Percentiles rank a stretch among this genome's conserved stretches.
These are phyloP conservation scores for Backusella psychrophila DNA, from an alignment of 192 early-diverging fungal species.

Conservation along the genomic window DNA sequence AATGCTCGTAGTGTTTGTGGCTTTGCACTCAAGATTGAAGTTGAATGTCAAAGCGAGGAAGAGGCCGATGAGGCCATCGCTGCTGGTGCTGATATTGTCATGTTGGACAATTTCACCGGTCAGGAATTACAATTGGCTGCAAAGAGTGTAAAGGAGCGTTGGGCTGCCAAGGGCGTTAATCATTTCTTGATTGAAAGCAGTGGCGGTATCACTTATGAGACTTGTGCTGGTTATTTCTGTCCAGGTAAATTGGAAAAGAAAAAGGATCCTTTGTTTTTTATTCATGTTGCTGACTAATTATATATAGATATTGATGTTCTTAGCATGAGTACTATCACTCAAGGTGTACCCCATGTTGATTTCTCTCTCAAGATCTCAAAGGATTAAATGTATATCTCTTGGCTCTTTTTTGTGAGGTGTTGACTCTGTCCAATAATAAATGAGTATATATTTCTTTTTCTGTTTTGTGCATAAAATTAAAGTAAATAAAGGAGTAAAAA, in stretches of 20 bases:
- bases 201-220: constrained; percentile 94
- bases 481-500: not conserved
- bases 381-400: not conserved
- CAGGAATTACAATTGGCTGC: constrained; percentile 65
- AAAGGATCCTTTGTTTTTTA: not conserved
- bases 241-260: constrained; percentile 51
- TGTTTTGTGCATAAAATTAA: not conserved
- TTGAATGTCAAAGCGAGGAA: constrained; percentile 89
- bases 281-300: not conserved
- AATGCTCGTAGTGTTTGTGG: constrained; percentile 81
- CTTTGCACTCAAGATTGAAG: constrained; percentile 95
- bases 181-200: constrained; percentile 89
- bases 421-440: not conserved
- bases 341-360: constrained; percentile 94
- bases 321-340: constrained; percentile 89
- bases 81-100: constrained; percentile 96
- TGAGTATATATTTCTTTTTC: not conserved
- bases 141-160: constrained; percentile 72
- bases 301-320: constrained; percentile 69
- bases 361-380: constrained; percentile 89
- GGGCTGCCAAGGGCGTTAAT: constrained; percentile 54
- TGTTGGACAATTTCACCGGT: constrained; percentile 94
- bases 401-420: too few species aligned
- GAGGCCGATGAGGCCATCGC: constrained; percentile 96
- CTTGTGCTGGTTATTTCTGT: constrained; percentile 75